Evolutionary conservation across 441 rosid species (phyloP), one percentile per base, ranked within the genome.

Genomic region (Croton setiger): DNA sequence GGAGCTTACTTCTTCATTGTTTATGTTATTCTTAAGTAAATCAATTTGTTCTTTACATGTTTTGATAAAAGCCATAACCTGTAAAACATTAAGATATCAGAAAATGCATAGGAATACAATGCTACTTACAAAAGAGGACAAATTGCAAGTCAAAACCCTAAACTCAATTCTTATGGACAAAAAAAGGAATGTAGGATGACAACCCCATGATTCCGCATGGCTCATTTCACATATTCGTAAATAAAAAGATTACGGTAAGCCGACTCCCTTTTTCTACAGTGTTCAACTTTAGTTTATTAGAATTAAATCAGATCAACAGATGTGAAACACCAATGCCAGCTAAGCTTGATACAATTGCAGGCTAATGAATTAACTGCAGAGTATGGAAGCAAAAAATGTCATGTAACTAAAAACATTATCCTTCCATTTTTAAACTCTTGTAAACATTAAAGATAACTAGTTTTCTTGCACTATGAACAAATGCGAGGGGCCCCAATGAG

Each of bases 41-140:
- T 95, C 93, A 53, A 95, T 89, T 68, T 90, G 95, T 68, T 92
- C 97, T 83, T 90, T 92, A 81, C 99, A 89, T 54, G 87, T 83
- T 85, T 90, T 95, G 63, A 92, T 86, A 78, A 92, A 90, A 77
- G 86, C 82, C 66, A 86, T 77, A 81, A 90, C 86, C 97, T 92
- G 86, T 75, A 77, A 44, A 57, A 66, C 67, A 2, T 17, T 55
- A 39, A 67, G 10, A 68, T 12, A 59, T 55, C 37, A 64, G 23
- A 64, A 55, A 35, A 57, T 37, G 63, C 51, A 20, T 11, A 4
- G 14, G 49, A 31, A 27, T 27, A 23, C 4, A 58, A 11, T 27
- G 15, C 10, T 55, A 27, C 21, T 21, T 1, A 51, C 5, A 37
- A 12, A n/a, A 57, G 41, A 35, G 58, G 47, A 31, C 14, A 39